These are phyloP conservation scores for Hypoxylon sp. DNA, from an alignment of 2,329 filamentous ascomycete species.

Conservation along the genomic window DNA sequence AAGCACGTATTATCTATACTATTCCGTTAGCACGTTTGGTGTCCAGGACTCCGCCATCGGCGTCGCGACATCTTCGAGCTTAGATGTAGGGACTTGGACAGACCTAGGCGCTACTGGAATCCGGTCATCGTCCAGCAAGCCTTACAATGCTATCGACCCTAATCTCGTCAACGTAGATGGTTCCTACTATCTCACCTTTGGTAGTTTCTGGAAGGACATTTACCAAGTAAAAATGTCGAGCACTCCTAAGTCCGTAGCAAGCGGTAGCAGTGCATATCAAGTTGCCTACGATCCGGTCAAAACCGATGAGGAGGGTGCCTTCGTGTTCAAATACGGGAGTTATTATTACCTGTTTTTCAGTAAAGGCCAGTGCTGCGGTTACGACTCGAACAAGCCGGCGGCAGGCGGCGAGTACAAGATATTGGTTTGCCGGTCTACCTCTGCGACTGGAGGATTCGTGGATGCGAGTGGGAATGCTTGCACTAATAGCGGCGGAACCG, in stretches of 20 bases:
- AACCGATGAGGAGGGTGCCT: conserved; percentile 68
- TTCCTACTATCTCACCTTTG: conserved; percentile 70
- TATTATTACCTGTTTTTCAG: conserved; percentile 76
- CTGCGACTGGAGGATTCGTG: conserved; percentile 64
- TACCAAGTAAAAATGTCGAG: conserved; percentile 65
- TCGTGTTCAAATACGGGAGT: conserved; percentile 65
- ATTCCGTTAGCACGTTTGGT: conserved; percentile 74
- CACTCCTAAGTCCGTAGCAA: conserved; percentile 66
- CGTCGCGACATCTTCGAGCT: conserved; percentile 60
- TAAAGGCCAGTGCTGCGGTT: conserved; percentile 70
- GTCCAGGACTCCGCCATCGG: conserved; percentile 74
- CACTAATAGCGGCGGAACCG: conserved; percentile 66
- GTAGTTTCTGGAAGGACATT: conserved; percentile 77
- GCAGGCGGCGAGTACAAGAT: conserved; percentile 73
- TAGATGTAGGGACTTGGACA: conserved; percentile 71
- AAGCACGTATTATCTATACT: conserved; percentile 75
- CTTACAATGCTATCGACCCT: conserved; percentile 74
- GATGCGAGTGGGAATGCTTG: conserved; percentile 48
- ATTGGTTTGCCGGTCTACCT: conserved; percentile 69
- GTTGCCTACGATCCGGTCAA: conserved; percentile 67
- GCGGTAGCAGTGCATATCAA: conserved; percentile 60
- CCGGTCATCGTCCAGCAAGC: conserved; percentile 57
- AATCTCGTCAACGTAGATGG: conserved; percentile 63
- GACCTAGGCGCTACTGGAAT: conserved; percentile 71
- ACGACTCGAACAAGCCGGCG: conserved; percentile 64